Conservation (phyloP, 306 rosid species). For the Cucumis hystrix region DNA sequence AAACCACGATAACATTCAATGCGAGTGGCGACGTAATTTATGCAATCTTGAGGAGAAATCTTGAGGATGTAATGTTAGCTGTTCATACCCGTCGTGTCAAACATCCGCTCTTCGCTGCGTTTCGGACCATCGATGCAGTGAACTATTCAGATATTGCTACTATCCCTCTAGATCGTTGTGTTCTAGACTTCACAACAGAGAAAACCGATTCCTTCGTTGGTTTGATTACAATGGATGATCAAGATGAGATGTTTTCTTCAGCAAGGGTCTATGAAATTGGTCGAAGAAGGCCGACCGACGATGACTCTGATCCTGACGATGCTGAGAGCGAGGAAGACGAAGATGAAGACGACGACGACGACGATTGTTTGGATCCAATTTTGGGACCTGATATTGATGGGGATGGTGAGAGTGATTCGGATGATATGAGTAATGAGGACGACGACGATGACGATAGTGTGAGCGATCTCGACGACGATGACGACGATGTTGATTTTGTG, state of each 20-base stretch:
- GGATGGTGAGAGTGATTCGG: conserved; percentile 63
- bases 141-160: conserved; percentile 94
- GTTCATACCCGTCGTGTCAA: conserved; percentile 72
- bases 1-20: conserved; percentile 77
- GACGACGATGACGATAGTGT: conserved; percentile 52
- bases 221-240: conserved; percentile 89
- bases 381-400: conserved; percentile 76
- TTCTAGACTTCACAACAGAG: conserved; percentile 88
- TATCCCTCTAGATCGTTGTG: conserved; percentile 79
- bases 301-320: conserved; percentile 97
- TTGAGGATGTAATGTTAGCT: conserved; percentile 92
- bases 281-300: conserved; percentile 84
- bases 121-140: conserved; percentile 93
- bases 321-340: conserved; percentile 91
- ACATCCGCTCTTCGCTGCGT: conserved; percentile 78
- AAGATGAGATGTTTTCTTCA: conserved; percentile 81
- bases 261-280: conserved; percentile 89
- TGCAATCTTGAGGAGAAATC: conserved; percentile 85
- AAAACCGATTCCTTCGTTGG: conserved; percentile 92
- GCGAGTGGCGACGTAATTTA: conserved; percentile 94
- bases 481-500: conserved; percentile 55
- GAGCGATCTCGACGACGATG: conserved; percentile 49
- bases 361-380: conserved; percentile 41
- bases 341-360: conserved; percentile 50
- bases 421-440: conserved; percentile 62